Base-by-base conservation (phyloP, 2,329 filamentous ascomycete genomes). In the Mariannaea sp. region DNA sequence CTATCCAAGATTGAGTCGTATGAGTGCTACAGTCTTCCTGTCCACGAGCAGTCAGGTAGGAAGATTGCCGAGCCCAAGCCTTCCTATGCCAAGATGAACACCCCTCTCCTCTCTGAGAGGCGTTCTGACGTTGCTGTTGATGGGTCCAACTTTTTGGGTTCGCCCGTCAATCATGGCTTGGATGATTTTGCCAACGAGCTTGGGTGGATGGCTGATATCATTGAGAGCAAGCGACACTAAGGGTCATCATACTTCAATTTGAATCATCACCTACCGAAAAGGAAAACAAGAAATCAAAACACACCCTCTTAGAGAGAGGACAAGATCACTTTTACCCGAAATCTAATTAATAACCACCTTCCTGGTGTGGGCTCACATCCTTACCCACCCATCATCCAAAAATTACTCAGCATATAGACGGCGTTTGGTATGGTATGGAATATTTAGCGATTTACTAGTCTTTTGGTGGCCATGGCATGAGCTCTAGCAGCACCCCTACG, bases 191-290 rank as follows among this genome's bases (percentile, higher is more conserved):
- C 67, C 35, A 70, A 58, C 44, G 80, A 83, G 64, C 69, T 82
- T 55, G 73, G 77, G 48, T 82, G 80, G 79, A 78, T 83, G 66
- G 77, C 75, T 9, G 73, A 76, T 26, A 69, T 75, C 19, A 80
- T 83, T 56, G 70, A 71, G 44, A 69, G 63, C 22, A 72, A 70
- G 58, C 43, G 47, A 12, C 36, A 56, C 40, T 69, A 50, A 65
- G 36, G 16, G 40, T 10, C 12, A 32, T 22, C 13, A 41, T n/a
- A 33, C 14, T 44, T 32, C n/a, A 26, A 20, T 14, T 24, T 44
- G 44, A 22, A 32, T 32, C 47, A 45, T 20, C 10, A 14, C 16
- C 24, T n/a, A n/a, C n/a, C n/a, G n/a, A n/a, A n/a, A n/a, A n/a
- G n/a, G n/a, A n/a, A 24, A 42, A 49, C 16, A 38, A 47, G 5